These are phyloP conservation scores for Pythium phragmitis DNA, from an alignment of 352 stramenopile species.

Conservation along the genomic window DNA sequence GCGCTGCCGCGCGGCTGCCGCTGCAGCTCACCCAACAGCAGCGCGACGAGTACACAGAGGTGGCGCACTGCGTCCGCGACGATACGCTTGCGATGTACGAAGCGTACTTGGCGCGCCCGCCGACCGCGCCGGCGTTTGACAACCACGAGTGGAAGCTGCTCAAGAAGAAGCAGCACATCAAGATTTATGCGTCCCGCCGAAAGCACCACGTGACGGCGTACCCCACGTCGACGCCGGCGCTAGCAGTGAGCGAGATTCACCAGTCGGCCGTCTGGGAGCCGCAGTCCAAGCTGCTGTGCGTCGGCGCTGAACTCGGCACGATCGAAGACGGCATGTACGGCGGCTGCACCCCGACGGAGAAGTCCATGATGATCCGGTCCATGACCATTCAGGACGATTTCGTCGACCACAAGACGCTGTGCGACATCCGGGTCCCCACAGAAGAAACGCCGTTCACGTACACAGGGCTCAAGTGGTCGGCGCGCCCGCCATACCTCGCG, in stretches of 20 bases:
- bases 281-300: conserved; percentile 36
- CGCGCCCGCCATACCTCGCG: background rate
- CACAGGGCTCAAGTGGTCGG: conserved; percentile 26
- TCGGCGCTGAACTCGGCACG: conserved; percentile 43
- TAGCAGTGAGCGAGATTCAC: too few relatives aligned
- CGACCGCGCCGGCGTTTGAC: background rate
- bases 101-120: background rate
- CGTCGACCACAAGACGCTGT: conserved; percentile 31
- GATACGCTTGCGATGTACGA: background rate
- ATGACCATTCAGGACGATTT: conserved; percentile 27
- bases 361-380: conserved; percentile 36
- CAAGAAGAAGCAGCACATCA: background rate
- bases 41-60: background rate
- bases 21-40: background rate
- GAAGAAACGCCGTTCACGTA: conserved; percentile 19
- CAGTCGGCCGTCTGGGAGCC: too few relatives aligned
- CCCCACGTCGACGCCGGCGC: too few relatives aligned
- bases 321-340: conserved; percentile 68
- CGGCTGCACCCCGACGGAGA: conserved; percentile 30
- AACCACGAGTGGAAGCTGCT: background rate
- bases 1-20: background rate
- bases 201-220: too few relatives aligned
- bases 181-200: background rate
- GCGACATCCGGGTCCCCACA: conserved; percentile 38
- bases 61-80: background rate